Evolutionary conservation across 2,329 filamentous ascomycete species (phyloP).

Genomic region (Metarhizium anisopliae): DNA sequence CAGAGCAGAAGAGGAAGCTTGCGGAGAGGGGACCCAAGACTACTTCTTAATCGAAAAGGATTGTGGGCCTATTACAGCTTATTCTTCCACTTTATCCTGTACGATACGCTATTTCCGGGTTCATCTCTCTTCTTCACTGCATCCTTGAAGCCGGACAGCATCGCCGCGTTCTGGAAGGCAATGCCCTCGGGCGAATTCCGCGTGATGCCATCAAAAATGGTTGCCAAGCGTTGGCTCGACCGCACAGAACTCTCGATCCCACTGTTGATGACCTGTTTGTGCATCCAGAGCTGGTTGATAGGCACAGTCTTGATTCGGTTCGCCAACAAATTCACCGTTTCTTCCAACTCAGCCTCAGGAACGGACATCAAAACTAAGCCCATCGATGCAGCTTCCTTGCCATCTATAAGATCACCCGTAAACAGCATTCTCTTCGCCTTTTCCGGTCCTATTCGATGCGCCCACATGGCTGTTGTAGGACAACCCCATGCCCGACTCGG

Average conservation of each 20-base stretch:
- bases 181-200: conserved; percentile 9
- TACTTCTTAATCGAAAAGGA: too few relatives aligned
- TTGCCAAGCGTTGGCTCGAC: conserved; percentile 7
- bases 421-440: conserved; percentile 9
- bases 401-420: conserved; percentile 8
- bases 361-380: conserved; percentile 9
- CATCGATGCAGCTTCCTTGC: conserved; percentile 9
- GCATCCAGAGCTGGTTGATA: conserved; percentile 9
- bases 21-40: too few relatives aligned
- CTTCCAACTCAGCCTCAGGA: conserved; percentile 6
- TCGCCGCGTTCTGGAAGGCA: conserved; percentile 4
- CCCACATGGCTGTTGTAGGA: conserved; percentile 10
- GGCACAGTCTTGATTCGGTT: conserved; percentile 9
- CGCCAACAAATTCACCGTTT: conserved; percentile 4
- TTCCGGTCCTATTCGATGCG: conserved; percentile 7
- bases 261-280: conserved; percentile 9
- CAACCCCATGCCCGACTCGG: conserved; percentile 8
- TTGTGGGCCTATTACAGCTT: background rate
- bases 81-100: background rate
- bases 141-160: background rate
- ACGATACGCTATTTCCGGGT: background rate
- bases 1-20: too few relatives aligned
- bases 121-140: background rate
- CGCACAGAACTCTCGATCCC: conserved; percentile 6
- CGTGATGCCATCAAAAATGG: conserved; percentile 10